Evolutionary conservation across 208 protist genomes (phyloP), one percentile per base, ranked within the genome.

Genomic region (Crithidia fasciculata): DNA sequence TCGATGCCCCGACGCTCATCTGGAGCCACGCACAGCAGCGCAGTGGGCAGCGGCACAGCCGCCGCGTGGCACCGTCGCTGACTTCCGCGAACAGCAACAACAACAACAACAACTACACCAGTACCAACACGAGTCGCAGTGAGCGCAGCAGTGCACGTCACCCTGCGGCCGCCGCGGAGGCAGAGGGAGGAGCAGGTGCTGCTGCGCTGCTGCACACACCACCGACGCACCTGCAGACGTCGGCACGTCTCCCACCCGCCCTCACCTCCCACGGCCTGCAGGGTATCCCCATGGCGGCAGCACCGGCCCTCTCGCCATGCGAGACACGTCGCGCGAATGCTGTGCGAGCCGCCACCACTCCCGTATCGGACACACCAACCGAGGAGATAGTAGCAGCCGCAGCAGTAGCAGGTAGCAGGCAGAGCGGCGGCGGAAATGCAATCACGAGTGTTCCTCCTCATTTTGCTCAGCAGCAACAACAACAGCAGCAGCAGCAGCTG

Each of bases 1-100:
- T 78, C 16, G 58, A 71, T 41, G 39, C 47, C 6, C 56, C 65
- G 13, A 72, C 57, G 45, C 52, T 67, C 9, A 18, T 45, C 49
- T 72, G 72, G 72, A 65, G 37, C 5, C 72, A 78, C 13, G 54
- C 72, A 71, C 66, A 55, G 40, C 64, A 60, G n/a, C 70, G 47
- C 56, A 68, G 8, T 7, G 10, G 19, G 12, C 37, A 40, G 8
- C 58, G 58, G 18, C 15, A 6, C 7, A 8, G 45, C 45, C 45
- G 45, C 45, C 9, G 45, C 12, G 45, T 49, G 45, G 45, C 45
- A 13, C 45, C 7, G 7, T 15, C 45, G 45, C 2, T 13, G 45
- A 13, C 45, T 8, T 49, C 45, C 12, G 9, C 45, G 45, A 8
- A 8, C 7, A 49, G 45, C 45, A 49, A 49, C 45, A 28, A 28